These are phyloP conservation scores for Hamamelis virginiana DNA, from an alignment of 164 flowering plant genomes.

Conservation along the genomic window DNA sequence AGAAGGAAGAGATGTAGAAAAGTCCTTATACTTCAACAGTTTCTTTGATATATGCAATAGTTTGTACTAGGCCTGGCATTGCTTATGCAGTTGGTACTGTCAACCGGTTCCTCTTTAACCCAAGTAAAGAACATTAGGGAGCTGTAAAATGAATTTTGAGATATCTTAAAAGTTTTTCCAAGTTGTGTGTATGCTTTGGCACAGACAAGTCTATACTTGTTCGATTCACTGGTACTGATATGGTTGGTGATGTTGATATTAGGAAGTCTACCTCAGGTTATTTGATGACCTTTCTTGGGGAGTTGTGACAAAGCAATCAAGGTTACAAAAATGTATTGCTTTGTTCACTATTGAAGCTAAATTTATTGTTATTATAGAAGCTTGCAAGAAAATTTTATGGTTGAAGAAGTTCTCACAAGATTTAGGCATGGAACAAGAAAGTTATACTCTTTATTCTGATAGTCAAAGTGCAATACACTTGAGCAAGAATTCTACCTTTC, in stretches of 20 bases:
- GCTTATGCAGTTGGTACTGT: neutral
- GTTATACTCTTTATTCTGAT: constrained; percentile 6
- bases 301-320: constrained; percentile 2
- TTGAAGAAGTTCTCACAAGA: too few species aligned
- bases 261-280: constrained; percentile 4
- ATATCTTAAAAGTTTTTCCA: neutral
- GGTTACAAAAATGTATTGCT: constrained; percentile 1
- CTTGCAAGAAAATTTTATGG: neutral
- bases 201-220: neutral
- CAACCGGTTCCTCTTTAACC: neutral
- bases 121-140: neutral
- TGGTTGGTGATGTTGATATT: neutral
- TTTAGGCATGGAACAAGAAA: neutral
- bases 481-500: too few species aligned
- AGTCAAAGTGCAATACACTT: constrained; percentile 11
- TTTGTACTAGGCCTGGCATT: neutral
- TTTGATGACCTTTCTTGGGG: neutral
- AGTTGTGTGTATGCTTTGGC: neutral
- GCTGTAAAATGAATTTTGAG: neutral
- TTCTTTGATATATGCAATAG: neutral
- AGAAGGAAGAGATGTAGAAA: neutral
- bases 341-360: constrained; percentile 4
- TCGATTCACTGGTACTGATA: neutral
- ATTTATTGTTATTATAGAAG: neutral
- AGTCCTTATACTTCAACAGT: neutral